phyloP scores from a whole-genome alignment of 208 protist genomes.

The Leishmania lainsoni region DNA sequence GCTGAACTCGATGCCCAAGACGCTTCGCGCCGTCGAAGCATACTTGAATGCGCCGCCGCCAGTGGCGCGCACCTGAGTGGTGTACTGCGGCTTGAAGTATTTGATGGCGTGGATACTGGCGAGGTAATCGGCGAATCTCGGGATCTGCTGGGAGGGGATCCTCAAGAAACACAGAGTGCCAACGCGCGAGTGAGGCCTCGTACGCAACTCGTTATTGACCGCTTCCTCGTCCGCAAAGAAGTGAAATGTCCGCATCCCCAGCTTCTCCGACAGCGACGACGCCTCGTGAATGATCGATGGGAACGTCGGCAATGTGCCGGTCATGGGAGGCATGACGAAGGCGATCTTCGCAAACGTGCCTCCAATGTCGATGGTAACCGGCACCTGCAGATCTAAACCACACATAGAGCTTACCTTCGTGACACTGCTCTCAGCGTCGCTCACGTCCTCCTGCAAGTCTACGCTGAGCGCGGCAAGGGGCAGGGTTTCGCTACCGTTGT shows the following conservation, averaged over 20 bases:
- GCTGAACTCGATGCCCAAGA: constrained; percentile 67
- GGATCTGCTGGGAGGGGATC: constrained; percentile 81
- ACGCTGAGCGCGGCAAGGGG: constrained; percentile 12
- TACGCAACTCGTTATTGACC: constrained; percentile 43
- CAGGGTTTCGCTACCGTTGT: constrained; percentile 36
- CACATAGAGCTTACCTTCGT: constrained; percentile 5
- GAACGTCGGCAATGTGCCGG: constrained; percentile 16
- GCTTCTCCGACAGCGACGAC: constrained; percentile 73
- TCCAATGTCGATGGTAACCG: constrained; percentile 87
- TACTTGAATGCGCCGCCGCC: constrained; percentile 93
- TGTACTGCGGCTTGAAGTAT: constrained; percentile 52
- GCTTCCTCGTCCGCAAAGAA: constrained; percentile 57
- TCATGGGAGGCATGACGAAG: constrained; percentile 71
- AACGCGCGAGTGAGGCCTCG: constrained; percentile 40
- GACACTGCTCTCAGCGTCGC: constrained; percentile 41
- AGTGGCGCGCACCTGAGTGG: constrained; percentile 68
- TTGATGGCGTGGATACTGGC: constrained; percentile 30
- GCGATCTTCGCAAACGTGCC: constrained; percentile 92
- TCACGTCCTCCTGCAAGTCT: constrained; percentile 23
- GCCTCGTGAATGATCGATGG: constrained; percentile 61
- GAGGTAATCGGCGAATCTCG: constrained; percentile 74
- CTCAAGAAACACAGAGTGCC: constrained; percentile 85
- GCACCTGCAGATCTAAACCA: constrained; percentile 48
- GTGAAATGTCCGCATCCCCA: constrained; percentile 58
- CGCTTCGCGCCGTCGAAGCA: constrained; percentile 46